Base-by-base conservation (phyloP, 23 red algal species). In the Gracilaria gracilis region DNA sequence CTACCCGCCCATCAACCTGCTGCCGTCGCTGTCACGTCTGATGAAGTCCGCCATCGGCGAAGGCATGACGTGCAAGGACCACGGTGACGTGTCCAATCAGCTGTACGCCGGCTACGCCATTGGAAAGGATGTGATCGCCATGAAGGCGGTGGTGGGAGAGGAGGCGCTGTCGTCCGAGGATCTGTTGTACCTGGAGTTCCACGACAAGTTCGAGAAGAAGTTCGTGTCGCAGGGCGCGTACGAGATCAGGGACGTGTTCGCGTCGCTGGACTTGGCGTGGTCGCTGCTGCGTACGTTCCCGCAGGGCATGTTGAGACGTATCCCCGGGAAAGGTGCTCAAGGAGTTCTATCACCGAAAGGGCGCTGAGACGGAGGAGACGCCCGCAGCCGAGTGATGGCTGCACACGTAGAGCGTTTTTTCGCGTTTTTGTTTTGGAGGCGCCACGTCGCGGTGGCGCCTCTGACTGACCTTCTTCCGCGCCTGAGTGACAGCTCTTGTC, bases 31-130 rank as follows among this genome's bases (percentile, higher is more conserved):
- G 75, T 98, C 97, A 21, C 97, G 97, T 42, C 83, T 98, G 57
- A 98, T 98, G 97, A 98, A 98, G 90, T 93, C 87, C 1, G 97
- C 97, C 48, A 98, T 98, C 61, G 97, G 97, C n/a, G 97, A 98
- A 70, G 97, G 97, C 53, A 98, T 98, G 97, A 98, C 97, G 27
- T 71, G 97, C 17, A 71, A 78, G 83, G 97, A 98, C 55, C 97
- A 98, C 64, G 66, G 91, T 48, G 93, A 94, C 61, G 93, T 98
- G 42, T 95, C 93, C 44, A 98, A 98, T 79, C 97, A 98, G 90
- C 77, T 98, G 39, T 98, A 98, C 51, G 97, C 97, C 20, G 82
- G 83, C 23, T 98, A 98, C 88, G 97, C 97, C 53, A 96, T 96
- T 59, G 97, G 97, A 88, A 98, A 98, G 89, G 97, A 98, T 77